Evolutionary conservation across 306 rosid species (phyloP).

Genomic region (Cucumis sativus): DNA sequence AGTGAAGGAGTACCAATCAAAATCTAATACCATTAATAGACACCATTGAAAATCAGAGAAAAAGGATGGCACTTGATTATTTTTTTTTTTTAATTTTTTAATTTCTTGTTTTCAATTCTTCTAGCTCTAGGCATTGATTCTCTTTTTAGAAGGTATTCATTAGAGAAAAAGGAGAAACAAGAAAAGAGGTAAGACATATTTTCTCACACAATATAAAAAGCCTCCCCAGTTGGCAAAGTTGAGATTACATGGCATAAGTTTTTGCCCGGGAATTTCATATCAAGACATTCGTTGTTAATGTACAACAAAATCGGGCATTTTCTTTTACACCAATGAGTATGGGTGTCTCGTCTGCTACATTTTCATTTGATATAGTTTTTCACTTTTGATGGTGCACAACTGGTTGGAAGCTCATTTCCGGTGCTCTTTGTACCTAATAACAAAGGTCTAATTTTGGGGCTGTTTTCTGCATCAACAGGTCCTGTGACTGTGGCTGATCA

Average conservation of each 20-base stretch:
- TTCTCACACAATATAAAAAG: background rate
- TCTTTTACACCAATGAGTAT: background rate
- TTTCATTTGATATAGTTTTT: background rate
- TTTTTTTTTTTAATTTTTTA: too few species aligned
- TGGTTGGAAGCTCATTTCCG: background rate
- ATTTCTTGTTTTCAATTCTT: background rate
- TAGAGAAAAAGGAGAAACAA: background rate
- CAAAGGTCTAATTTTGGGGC: background rate
- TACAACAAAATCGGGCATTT: background rate
- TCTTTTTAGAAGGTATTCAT: background rate
- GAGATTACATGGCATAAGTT: background rate
- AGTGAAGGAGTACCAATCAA: too few species aligned
- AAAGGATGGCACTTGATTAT: background rate
- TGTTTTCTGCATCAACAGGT: slow-evolving; percentile 29
- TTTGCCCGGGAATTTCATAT: background rate
- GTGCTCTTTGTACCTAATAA: background rate
- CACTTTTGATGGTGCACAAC: background rate
- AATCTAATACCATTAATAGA: too few species aligned
- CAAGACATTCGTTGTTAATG: background rate
- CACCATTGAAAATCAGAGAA: background rate
- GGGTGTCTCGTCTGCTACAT: background rate
- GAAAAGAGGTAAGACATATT: background rate
- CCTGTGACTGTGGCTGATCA: slow-evolving; percentile 89
- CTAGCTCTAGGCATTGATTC: background rate
- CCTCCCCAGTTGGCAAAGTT: background rate